Conservation (phyloP, 2,329 filamentous ascomycete genomes). For the Neofusicoccum laricinum region DNA sequence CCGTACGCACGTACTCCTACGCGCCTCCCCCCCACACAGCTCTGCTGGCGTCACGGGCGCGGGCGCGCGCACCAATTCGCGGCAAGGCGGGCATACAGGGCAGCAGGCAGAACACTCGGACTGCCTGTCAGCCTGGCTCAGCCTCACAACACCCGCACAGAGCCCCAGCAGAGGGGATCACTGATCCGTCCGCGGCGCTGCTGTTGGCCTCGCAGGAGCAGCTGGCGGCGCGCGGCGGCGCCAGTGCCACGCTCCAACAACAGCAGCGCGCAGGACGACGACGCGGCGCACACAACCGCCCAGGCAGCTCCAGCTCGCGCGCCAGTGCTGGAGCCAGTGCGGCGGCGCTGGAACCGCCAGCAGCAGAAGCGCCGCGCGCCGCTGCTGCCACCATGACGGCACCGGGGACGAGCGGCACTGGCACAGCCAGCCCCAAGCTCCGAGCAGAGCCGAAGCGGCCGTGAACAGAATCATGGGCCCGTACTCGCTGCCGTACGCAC, state of each 20-base stretch:
- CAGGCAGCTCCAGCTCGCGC: neutral
- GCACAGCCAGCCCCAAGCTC: constrained; percentile 12
- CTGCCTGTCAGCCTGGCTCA: neutral
- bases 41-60: constrained; percentile 8
- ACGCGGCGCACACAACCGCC: neutral
- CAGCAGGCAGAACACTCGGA: neutral
- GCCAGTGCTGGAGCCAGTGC: too few relatives aligned
- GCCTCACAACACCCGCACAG: neutral
- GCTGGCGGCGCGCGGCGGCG: neutral
- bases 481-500: constrained; percentile 34
- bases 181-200: neutral
- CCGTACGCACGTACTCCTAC: neutral
- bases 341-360: neutral
- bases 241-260: neutral
- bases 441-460: constrained; percentile 28
- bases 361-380: neutral
- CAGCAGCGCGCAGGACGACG: neutral
- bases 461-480: constrained; percentile 37
- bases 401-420: too few relatives aligned
- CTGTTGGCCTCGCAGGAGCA: neutral
- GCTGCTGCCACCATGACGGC: neutral
- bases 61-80: constrained; percentile 1
- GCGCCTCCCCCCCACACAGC: constrained; percentile 3
- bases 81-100: neutral
- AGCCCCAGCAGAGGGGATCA: neutral